phyloP scores from a whole-genome alignment of 1,284 basidiomycete genomes.

The Boletus semigastroideus region DNA sequence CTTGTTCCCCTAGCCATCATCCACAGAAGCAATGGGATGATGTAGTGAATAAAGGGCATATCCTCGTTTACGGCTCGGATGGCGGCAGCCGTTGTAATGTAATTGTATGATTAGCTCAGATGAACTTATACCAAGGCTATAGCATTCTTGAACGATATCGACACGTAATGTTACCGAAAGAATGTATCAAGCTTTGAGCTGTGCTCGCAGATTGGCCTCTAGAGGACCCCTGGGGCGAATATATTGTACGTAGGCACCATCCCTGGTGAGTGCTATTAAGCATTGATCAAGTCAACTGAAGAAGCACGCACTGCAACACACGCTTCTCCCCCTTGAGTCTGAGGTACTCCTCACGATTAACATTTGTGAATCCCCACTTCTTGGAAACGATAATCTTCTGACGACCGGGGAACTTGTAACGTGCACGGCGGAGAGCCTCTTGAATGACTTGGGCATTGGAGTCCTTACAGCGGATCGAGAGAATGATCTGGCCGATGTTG shows the following conservation, averaged over 20 bases:
- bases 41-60: slow-evolving; percentile 74
- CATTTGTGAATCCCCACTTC: slow-evolving; percentile 99
- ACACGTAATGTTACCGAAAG: slow-evolving; percentile 1
- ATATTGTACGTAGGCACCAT: slow-evolving; percentile 86
- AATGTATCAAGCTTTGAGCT: slow-evolving; percentile 62
- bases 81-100: neutral
- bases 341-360: slow-evolving; percentile 87
- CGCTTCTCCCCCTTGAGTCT: slow-evolving; percentile 88
- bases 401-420: slow-evolving; percentile 99
- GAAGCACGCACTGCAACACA: slow-evolving; percentile 72
- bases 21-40: slow-evolving; percentile 52
- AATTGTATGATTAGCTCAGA: slow-evolving; percentile 1
- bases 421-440: slow-evolving; percentile 95
- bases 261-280: slow-evolving; percentile 44
- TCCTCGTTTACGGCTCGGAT: neutral
- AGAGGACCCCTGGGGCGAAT: slow-evolving; percentile 86
- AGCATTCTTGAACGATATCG: slow-evolving; percentile 16
- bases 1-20: slow-evolving; percentile 79
- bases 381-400: slow-evolving; percentile 99
- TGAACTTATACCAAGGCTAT: slow-evolving; percentile 6
- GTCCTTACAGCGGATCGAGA: slow-evolving; percentile 95
- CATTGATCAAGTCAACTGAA: neutral
- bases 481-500: slow-evolving; percentile 96
- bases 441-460: slow-evolving; percentile 85
- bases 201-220: slow-evolving; percentile 81